phyloP scores from a whole-genome alignment of 192 early-diverging fungal species.

The Phycomyces blakesleeanus region DNA sequence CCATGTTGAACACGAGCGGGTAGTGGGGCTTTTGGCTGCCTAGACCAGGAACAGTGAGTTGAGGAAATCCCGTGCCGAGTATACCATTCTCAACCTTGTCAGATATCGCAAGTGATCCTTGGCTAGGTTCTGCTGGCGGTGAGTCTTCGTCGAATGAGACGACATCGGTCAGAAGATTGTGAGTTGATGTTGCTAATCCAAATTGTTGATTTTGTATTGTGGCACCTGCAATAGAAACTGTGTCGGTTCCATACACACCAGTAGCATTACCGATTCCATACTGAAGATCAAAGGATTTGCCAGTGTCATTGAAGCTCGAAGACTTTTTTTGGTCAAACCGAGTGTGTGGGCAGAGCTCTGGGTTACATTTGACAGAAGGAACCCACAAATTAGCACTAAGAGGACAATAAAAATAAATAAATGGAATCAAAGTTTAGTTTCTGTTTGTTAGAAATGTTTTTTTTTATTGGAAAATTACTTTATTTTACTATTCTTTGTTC shows the following conservation, averaged over 20 bases:
- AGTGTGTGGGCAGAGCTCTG: neutral
- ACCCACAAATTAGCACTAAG: constrained; percentile 17
- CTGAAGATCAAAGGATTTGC: neutral
- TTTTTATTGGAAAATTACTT: neutral
- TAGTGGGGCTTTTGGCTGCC: neutral
- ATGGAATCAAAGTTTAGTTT: neutral
- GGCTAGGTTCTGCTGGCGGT: neutral
- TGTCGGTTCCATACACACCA: constrained; percentile 17
- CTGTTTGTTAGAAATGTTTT: neutral
- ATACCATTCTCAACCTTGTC: constrained; percentile 3
- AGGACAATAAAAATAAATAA: neutral
- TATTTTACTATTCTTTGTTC: too few relatives aligned
- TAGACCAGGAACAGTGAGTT: neutral
- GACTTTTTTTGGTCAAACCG: constrained; percentile 10
- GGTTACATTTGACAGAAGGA: constrained; percentile 4
- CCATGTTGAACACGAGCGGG: constrained; percentile 12
- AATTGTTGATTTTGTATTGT: constrained; percentile 9
- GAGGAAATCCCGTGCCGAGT: constrained; percentile 3
- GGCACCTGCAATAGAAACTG: constrained; percentile 11
- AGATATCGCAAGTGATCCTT: neutral
- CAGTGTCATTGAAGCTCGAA: neutral
- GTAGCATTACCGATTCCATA: constrained; percentile 18
- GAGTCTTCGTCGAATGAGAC: neutral
- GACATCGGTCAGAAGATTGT: constrained; percentile 3
- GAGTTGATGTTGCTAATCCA: constrained; percentile 9